A percentile compares a stretch with the other conserved stretches of the same genome.
These are phyloP conservation scores for Lentinus brumalis DNA, from an alignment of 768 basidiomycete genomes.

Conservation along the genomic window DNA sequence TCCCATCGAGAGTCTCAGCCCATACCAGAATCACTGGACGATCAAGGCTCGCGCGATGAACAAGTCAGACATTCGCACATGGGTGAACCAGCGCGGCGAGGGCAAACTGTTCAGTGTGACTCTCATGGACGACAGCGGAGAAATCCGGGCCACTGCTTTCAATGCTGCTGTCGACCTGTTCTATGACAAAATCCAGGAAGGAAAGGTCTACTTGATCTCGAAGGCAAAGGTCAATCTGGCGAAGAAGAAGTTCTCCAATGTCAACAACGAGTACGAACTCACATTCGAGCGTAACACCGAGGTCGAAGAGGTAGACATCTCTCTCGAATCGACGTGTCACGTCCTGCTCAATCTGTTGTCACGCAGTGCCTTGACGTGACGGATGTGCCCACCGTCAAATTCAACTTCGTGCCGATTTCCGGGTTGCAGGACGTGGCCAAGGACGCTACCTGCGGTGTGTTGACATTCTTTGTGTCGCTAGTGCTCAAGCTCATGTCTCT, in stretches of 20 bases:
- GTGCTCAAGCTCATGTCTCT: background rate
- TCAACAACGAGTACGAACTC: slow-evolving; percentile 93
- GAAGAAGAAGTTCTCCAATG: slow-evolving; percentile 93
- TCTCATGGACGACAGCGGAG: slow-evolving; percentile 92
- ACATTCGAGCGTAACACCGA: slow-evolving; percentile 81
- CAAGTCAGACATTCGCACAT: slow-evolving; percentile 88
- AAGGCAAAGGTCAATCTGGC: slow-evolving; percentile 92
- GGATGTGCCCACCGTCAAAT: slow-evolving; percentile 81
- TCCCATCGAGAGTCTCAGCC: slow-evolving; percentile 93
- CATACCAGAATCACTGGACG: slow-evolving; percentile 98
- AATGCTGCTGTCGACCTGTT: slow-evolving; percentile 82
- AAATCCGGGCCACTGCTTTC: slow-evolving; percentile 90
- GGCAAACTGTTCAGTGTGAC: slow-evolving; percentile 94
- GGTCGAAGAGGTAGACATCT: slow-evolving; percentile 69
- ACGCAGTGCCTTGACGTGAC: slow-evolving; percentile 75
- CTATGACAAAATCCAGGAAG: slow-evolving; percentile 85
- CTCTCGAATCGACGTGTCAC: background rate
- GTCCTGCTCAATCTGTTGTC: slow-evolving; percentile 6
- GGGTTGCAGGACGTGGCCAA: slow-evolving; percentile 66
- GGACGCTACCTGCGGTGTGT: slow-evolving; percentile 81
- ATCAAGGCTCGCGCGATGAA: slow-evolving; percentile 93
- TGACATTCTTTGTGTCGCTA: background rate
- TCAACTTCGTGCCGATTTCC: slow-evolving; percentile 72
- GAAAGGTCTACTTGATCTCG: slow-evolving; percentile 90
- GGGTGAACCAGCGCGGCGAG: slow-evolving; percentile 87